phyloP scores from a whole-genome alignment of 306 rosid species.

The Calophaca sinica region DNA sequence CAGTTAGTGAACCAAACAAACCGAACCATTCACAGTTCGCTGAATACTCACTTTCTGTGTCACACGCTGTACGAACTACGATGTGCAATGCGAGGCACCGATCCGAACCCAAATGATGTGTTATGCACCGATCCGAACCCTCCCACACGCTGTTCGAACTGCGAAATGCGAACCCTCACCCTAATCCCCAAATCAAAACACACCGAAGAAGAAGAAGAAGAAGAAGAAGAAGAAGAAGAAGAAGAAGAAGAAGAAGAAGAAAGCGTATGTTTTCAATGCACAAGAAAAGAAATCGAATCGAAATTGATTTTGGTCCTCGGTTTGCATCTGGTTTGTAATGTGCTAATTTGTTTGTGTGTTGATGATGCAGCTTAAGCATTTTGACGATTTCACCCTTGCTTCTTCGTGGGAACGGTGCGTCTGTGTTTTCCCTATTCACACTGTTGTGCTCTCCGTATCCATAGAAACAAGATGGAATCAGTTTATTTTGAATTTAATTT shows the following conservation, averaged over 20 bases:
- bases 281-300: background rate
- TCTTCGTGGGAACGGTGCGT: constrained; percentile 96
- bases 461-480: background rate
- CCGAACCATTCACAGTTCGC: too few relatives aligned
- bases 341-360: constrained; percentile 21
- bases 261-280: constrained; percentile 43
- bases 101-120: too few relatives aligned
- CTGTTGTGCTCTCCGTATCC: constrained; percentile 8
- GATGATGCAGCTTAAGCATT: constrained; percentile 82
- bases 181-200: too few relatives aligned
- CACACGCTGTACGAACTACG: too few relatives aligned
- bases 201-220: too few relatives aligned
- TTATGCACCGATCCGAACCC: too few relatives aligned
- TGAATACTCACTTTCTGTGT: too few relatives aligned
- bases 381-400: constrained; percentile 96
- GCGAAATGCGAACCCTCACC: too few relatives aligned
- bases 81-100: too few relatives aligned
- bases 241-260: constrained; percentile 58
- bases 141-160: too few relatives aligned
- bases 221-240: constrained; percentile 56
- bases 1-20: too few relatives aligned
- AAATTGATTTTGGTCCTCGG: constrained; percentile 1
- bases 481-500: background rate
- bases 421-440: constrained; percentile 6
- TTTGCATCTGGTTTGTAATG: background rate